These are phyloP conservation scores for Mangifera indica DNA, from an alignment of 345 rosid species.

Conservation along the genomic window DNA sequence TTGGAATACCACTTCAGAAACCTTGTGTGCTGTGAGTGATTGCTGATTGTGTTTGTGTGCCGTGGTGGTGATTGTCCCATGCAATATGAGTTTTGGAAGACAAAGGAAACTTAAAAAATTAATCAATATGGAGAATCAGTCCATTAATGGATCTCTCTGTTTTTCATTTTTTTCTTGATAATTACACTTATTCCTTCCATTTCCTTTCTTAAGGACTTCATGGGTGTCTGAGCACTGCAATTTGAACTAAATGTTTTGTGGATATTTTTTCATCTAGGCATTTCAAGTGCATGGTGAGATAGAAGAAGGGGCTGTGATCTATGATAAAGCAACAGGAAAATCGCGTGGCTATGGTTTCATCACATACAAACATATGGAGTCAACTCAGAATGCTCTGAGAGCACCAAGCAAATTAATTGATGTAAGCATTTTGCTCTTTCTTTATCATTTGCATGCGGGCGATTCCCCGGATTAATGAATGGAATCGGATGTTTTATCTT, in stretches of 20 bases:
- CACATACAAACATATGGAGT: constrained; percentile 66
- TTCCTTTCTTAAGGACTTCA: background rate
- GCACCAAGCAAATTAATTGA: constrained; percentile 69
- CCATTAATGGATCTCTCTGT: background rate
- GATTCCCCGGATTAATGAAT: background rate
- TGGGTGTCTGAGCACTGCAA: background rate
- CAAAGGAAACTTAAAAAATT: background rate
- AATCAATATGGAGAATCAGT: background rate
- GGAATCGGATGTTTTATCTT: background rate
- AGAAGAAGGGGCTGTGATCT: constrained; percentile 73
- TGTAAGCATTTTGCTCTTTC: constrained; percentile 34
- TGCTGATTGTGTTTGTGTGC: constrained; percentile 48
- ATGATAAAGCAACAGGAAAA: constrained; percentile 66
- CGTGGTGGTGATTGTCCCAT: constrained; percentile 25
- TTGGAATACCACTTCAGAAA: constrained; percentile 73
- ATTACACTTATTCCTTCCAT: background rate
- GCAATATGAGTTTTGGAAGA: constrained; percentile 12
- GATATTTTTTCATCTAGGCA: constrained; percentile 41
- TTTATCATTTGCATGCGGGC: constrained; percentile 13
- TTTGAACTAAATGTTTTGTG: constrained; percentile 13
- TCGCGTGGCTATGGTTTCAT: constrained; percentile 81
- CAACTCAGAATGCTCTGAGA: constrained; percentile 52
- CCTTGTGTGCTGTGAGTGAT: constrained; percentile 85
- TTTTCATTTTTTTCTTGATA: background rate
- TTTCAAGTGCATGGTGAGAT: constrained; percentile 64